Conservation (phyloP, 768 basidiomycete genomes). For the Leccinum fibrillosum region DNA sequence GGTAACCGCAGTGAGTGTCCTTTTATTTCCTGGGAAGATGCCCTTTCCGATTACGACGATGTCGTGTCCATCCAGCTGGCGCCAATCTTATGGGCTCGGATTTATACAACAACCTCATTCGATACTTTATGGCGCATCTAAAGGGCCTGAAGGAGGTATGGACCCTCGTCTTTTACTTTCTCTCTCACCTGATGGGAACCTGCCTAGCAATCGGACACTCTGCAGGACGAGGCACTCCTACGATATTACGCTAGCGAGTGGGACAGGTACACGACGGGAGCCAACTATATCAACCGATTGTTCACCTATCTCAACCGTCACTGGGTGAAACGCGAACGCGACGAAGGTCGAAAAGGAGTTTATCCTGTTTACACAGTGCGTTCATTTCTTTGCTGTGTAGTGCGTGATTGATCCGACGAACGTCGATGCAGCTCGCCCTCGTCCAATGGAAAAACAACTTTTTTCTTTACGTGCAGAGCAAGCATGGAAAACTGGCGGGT, state of each 20-base stretch:
- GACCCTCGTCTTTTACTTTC: slow-evolving; percentile 21
- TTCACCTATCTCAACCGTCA: slow-evolving; percentile 99
- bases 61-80: slow-evolving; percentile 52
- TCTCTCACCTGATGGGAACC: slow-evolving; percentile 12
- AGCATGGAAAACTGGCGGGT: slow-evolving; percentile 75
- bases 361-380: slow-evolving; percentile 95
- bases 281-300: slow-evolving; percentile 94
- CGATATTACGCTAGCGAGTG: slow-evolving; percentile 91
- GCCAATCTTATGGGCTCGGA: slow-evolving; percentile 97
- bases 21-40: slow-evolving; percentile 19
- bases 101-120: slow-evolving; percentile 91
- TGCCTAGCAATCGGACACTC: slow-evolving; percentile 64
- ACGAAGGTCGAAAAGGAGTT: slow-evolving; percentile 92
- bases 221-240: slow-evolving; percentile 85
- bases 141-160: slow-evolving; percentile 59
- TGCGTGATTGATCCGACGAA: slow-evolving; percentile 1
- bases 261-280: slow-evolving; percentile 96
- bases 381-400: slow-evolving; percentile 11
- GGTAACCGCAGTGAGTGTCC: slow-evolving; percentile 55
- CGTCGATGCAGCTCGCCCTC: slow-evolving; percentile 67
- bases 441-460: slow-evolving; percentile 95
- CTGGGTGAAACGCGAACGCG: slow-evolving; percentile 98
- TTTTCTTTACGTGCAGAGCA: slow-evolving; percentile 84
- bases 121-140: slow-evolving; percentile 85
- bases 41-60: slow-evolving; percentile 20